Evolutionary conservation across 1,284 basidiomycete species (phyloP).

Genomic region (Earliella scabrosa): DNA sequence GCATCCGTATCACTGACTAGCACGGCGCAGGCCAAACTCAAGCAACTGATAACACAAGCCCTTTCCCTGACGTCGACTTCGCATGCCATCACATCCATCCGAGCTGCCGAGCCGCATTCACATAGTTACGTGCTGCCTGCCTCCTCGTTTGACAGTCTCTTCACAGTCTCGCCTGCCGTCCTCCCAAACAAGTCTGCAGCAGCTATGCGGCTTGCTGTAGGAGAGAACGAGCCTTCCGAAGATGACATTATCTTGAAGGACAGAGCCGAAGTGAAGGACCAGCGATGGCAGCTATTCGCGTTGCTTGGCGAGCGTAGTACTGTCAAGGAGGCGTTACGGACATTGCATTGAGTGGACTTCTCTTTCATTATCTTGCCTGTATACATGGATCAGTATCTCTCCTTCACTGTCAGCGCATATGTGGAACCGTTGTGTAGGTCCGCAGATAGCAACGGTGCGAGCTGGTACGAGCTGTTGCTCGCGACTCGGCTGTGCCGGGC

Average conservation of each 20-base stretch:
- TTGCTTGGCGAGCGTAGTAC: constrained; percentile 74
- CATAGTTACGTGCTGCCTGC: constrained; percentile 60
- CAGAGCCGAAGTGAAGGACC: constrained; percentile 66
- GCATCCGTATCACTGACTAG: too few species aligned
- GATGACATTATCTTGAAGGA: constrained; percentile 62
- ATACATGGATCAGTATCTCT: not conserved
- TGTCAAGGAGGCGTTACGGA: constrained; percentile 62
- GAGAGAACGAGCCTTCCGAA: constrained; percentile 59
- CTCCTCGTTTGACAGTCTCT: constrained; percentile 74
- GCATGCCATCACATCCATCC: constrained; percentile 75
- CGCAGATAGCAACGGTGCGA: too few species aligned
- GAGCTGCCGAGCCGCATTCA: constrained; percentile 55
- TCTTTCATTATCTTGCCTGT: not conserved
- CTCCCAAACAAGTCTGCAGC: constrained; percentile 77
- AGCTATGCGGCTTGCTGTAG: constrained; percentile 67
- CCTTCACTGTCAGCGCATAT: too few species aligned
- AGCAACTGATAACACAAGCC: constrained; percentile 80
- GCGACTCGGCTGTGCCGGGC: constrained; percentile 2
- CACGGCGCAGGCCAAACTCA: constrained; percentile 67
- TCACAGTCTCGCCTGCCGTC: constrained; percentile 76
- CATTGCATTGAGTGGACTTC: constrained; percentile 18
- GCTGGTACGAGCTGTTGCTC: too few species aligned
- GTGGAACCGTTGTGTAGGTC: too few species aligned
- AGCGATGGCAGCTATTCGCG: constrained; percentile 75
- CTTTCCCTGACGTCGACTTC: constrained; percentile 76